phyloP scores from a whole-genome alignment of 2,329 filamentous ascomycete genomes.

The Fusarium bulbicola region DNA sequence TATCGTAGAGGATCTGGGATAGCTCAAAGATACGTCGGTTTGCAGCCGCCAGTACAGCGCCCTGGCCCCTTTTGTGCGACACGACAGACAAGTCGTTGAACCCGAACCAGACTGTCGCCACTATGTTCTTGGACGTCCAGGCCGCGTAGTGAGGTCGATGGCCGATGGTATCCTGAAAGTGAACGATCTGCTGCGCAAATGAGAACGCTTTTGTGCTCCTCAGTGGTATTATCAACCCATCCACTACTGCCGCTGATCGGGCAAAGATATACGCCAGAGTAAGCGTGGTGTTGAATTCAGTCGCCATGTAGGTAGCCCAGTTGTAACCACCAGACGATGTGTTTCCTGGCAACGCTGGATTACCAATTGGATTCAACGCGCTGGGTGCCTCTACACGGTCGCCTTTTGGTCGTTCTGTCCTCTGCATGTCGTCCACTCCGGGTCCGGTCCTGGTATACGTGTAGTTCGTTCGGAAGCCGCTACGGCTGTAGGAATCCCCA shows the following conservation, averaged over 20 bases:
- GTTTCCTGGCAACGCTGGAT: background rate
- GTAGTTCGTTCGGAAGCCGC: background rate
- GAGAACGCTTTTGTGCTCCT: background rate
- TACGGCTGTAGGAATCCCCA: background rate
- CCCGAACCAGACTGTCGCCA: conserved; percentile 1
- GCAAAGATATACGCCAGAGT: conserved; percentile 5
- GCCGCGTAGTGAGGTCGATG: background rate
- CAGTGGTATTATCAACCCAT: background rate
- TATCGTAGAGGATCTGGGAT: background rate
- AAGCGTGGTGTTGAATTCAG: background rate
- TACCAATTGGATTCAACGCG: background rate
- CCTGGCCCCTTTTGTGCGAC: background rate
- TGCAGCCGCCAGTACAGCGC: background rate
- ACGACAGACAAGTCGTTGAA: background rate
- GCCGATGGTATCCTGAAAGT: background rate
- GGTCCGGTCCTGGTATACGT: background rate
- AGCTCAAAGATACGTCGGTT: background rate
- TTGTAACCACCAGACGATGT: background rate
- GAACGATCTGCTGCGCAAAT: background rate
- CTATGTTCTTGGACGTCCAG: background rate
- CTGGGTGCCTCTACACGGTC: background rate
- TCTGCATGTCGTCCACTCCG: background rate
- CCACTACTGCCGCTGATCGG: background rate
- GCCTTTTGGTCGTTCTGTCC: background rate
- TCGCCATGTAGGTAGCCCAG: background rate